A percentile compares a stretch with the other conserved stretches of the same genome.
phyloP scores from a whole-genome alignment of 306 rosid genomes.

The Dryas octopetala region DNA sequence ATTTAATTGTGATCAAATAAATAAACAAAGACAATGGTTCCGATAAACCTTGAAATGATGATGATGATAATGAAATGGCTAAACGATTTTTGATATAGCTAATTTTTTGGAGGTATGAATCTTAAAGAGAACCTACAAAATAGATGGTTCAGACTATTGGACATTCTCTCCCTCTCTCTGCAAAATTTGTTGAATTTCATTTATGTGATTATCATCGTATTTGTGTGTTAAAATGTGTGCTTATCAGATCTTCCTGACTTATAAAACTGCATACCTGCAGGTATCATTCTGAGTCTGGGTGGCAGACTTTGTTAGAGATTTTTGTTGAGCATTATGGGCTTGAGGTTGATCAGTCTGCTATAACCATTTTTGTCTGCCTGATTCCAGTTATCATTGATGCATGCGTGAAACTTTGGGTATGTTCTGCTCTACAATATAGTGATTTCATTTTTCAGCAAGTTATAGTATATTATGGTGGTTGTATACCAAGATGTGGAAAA shows the following conservation, averaged over 20 bases:
- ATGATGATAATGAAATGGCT: too few relatives aligned
- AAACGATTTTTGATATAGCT: too few relatives aligned
- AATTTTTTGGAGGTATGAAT: too few relatives aligned
- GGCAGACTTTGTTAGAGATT: slow-evolving; percentile 87
- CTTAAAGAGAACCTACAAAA: too few relatives aligned
- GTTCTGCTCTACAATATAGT: slow-evolving; percentile 19
- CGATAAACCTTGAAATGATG: too few relatives aligned
- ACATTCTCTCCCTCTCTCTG: too few relatives aligned
- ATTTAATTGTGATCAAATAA: too few relatives aligned
- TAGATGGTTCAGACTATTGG: too few relatives aligned
- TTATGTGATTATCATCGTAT: neutral
- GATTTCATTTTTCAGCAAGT: neutral
- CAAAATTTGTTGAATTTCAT: neutral
- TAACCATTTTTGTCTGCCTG: slow-evolving; percentile 76
- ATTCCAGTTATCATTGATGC: slow-evolving; percentile 85
- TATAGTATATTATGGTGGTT: neutral
- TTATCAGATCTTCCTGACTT: neutral
- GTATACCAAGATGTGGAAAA: neutral
- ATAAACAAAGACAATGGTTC: too few relatives aligned
- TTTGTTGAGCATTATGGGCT: slow-evolving; percentile 87
- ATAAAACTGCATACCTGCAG: slow-evolving; percentile 41
- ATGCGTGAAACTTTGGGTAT: slow-evolving; percentile 94
- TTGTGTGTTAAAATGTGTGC: neutral
- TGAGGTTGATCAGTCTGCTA: slow-evolving; percentile 67
- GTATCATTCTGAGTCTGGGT: slow-evolving; percentile 98